phyloP scores from a whole-genome alignment of 2,329 filamentous ascomycete genomes.

The Nemania serpens region DNA sequence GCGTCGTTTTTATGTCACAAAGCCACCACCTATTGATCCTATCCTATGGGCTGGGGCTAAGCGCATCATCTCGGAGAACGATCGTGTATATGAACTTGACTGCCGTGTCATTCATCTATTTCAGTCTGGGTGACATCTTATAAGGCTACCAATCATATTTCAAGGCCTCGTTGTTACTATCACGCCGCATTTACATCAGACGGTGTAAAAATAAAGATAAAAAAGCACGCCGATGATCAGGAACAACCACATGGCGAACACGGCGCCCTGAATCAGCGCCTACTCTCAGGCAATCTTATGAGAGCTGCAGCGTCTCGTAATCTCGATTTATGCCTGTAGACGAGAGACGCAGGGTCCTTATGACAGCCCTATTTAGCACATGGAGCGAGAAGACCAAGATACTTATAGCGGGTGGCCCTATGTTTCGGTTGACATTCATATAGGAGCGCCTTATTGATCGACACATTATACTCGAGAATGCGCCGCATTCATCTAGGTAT shows the following conservation, averaged over 20 bases:
- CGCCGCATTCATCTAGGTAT: neutral
- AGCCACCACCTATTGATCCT: too few relatives aligned
- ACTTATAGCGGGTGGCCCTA: neutral
- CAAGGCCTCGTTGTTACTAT: neutral
- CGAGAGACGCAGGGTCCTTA: neutral
- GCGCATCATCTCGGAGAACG: neutral
- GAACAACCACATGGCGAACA: neutral
- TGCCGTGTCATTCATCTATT: neutral
- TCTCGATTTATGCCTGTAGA: neutral
- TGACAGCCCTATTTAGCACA: neutral
- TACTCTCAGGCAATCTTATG: neutral
- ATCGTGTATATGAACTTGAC: neutral
- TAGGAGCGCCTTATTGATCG: too few relatives aligned
- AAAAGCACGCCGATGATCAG: neutral
- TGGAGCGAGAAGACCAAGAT: neutral
- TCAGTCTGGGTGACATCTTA: neutral
- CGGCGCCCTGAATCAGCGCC: neutral
- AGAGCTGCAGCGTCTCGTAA: neutral
- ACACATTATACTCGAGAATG: neutral
- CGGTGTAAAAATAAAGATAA: neutral
- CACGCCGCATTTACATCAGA: neutral
- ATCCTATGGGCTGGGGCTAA: neutral
- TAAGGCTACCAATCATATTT: slow-evolving; percentile 15
- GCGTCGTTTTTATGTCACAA: too few relatives aligned
- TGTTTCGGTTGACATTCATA: neutral